Conservation (phyloP, 495 filamentous ascomycete genomes). For the Aspergillus sclerotioniger region DNA sequence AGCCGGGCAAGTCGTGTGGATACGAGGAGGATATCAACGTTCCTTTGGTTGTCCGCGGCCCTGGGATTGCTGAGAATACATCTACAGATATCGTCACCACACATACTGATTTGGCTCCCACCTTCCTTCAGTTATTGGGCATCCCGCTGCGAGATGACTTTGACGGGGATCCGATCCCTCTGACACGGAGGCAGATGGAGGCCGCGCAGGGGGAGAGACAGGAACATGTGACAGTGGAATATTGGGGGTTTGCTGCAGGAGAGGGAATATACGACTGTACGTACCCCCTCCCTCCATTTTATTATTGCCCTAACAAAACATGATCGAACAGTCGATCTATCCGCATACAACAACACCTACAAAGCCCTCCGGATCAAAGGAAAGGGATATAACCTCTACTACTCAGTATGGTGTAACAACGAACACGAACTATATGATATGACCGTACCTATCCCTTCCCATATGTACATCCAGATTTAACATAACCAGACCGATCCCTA, state of each 20-base stretch:
- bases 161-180: conserved; percentile 51
- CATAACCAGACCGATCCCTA: conserved; percentile 45
- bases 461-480: not conserved
- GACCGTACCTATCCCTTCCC: conserved; percentile 23
- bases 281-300: conserved; percentile 1
- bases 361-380: conserved; percentile 53
- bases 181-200: conserved; percentile 25
- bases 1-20: conserved; percentile 62
- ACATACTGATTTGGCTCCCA: conserved; percentile 63
- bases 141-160: conserved; percentile 41
- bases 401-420: conserved; percentile 57
- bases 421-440: conserved; percentile 58
- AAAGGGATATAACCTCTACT: conserved; percentile 49
- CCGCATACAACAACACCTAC: conserved; percentile 50
- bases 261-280: conserved; percentile 34
- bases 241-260: conserved; percentile 49
- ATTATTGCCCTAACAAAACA: not conserved
- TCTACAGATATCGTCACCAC: conserved; percentile 51
- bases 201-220: conserved; percentile 28
- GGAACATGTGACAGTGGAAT: conserved; percentile 58
- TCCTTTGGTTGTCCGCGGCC: conserved; percentile 55
- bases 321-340: not conserved
- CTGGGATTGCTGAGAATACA: conserved; percentile 39
- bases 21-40: conserved; percentile 68
- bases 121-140: conserved; percentile 48